Evolutionary conservation across 2,329 filamentous ascomycete species (phyloP).

Genomic region (Aureobasidium sp.): DNA sequence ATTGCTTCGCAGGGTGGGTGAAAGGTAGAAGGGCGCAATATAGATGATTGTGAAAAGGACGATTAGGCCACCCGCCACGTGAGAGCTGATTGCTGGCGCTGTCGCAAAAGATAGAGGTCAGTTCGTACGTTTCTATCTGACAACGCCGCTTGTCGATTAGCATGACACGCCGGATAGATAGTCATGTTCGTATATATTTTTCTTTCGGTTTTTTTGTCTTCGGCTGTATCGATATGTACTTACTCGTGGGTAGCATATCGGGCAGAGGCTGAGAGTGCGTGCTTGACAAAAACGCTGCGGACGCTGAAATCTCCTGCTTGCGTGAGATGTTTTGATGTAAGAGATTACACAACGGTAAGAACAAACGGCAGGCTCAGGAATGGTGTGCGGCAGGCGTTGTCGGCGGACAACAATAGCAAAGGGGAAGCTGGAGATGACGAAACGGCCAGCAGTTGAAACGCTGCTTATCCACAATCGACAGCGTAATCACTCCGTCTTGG

Average conservation of each 20-base stretch:
- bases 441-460: conserved; percentile 15
- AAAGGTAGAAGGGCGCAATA: conserved; percentile 85
- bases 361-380: conserved; percentile 2
- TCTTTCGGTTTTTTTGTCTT: background rate
- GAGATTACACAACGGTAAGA: conserved; percentile 9
- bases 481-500: background rate
- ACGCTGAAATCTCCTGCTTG: background rate
- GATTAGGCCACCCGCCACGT: conserved; percentile 18
- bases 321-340: conserved; percentile 6
- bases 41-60: conserved; percentile 80
- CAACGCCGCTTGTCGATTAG: conserved; percentile 11
- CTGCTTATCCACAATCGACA: conserved; percentile 10
- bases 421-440: conserved; percentile 14
- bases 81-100: background rate
- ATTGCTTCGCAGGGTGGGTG: conserved; percentile 69
- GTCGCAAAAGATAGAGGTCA: conserved; percentile 1
- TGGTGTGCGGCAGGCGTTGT: background rate
- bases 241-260: conserved; percentile 8
- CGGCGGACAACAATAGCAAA: conserved; percentile 9
- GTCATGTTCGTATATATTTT: background rate
- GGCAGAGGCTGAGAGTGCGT: background rate
- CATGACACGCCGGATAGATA: conserved; percentile 7
- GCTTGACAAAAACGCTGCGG: background rate
- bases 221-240: conserved; percentile 4
- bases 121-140: background rate